Conservation (phyloP, 495 filamentous ascomycete species). For the Sabuloglossum arenarium region DNA sequence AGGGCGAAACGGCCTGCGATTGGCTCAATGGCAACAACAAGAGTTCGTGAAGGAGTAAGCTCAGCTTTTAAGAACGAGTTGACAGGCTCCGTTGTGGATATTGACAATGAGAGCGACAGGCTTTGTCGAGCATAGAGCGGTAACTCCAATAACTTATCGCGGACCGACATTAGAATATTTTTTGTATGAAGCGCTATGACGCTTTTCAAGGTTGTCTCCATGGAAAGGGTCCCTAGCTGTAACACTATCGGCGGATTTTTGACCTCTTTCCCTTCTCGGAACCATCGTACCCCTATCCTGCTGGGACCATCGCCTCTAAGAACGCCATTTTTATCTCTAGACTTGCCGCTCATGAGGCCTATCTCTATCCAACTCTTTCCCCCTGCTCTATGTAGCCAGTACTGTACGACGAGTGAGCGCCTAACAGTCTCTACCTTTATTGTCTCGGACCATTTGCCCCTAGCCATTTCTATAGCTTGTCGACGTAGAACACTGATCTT, state of each 20-base stretch:
- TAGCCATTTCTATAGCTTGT: constrained; percentile 49
- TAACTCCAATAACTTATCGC: constrained; percentile 29
- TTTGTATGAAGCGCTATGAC: constrained; percentile 57
- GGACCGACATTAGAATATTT: constrained; percentile 39
- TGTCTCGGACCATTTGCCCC: constrained; percentile 50
- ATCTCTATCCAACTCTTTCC: constrained; percentile 79
- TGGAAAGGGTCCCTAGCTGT: constrained; percentile 41
- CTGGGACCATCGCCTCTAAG: constrained; percentile 18
- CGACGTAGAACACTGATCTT: constrained; percentile 62
- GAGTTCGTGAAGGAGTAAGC: constrained; percentile 32
- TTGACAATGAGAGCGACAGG: constrained; percentile 29
- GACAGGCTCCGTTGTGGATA: constrained; percentile 35
- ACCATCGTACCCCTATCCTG: constrained; percentile 57
- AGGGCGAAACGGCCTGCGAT: constrained; percentile 21
- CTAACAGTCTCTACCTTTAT: constrained; percentile 56
- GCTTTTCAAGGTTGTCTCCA: constrained; percentile 47
- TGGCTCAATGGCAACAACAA: constrained; percentile 46
- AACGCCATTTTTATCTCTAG: constrained; percentile 19
- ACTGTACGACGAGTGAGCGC: constrained; percentile 66
- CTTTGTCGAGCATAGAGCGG: constrained; percentile 33
- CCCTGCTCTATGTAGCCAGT: constrained; percentile 52
- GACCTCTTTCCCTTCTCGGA: constrained; percentile 56
- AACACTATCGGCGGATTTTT: constrained; percentile 41
- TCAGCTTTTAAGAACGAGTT: constrained; percentile 48
- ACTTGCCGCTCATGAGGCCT: constrained; percentile 46